Evolutionary conservation across 495 filamentous ascomycete genomes (phyloP).

Genomic region (Neurospora sp.): DNA sequence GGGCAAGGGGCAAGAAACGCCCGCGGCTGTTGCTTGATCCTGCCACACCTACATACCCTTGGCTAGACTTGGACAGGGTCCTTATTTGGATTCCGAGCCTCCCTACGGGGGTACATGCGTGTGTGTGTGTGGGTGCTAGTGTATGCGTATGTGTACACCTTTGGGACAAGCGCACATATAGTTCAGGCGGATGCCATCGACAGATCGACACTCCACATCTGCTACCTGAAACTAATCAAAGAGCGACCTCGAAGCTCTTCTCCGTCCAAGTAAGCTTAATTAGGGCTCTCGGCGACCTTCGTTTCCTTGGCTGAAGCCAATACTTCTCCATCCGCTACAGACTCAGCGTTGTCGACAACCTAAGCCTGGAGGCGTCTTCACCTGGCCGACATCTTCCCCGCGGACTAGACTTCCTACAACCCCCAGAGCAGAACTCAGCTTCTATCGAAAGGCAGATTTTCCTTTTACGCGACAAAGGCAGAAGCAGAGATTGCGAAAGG

Average conservation of each 20-base stretch:
- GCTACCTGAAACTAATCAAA: neutral
- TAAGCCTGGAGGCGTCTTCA: neutral
- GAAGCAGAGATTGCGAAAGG: neutral
- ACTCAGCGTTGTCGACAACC: neutral
- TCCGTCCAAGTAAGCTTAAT: neutral
- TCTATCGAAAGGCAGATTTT: neutral
- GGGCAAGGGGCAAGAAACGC: neutral
- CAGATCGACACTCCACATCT: slow-evolving; percentile 20
- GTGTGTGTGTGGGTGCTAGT: neutral
- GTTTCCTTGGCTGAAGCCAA: neutral
- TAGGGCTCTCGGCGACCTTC: neutral
- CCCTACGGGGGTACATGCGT: neutral
- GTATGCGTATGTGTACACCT: neutral
- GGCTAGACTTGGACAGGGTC: neutral
- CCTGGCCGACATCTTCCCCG: neutral
- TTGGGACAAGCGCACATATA: slow-evolving; percentile 8
- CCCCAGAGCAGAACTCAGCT: neutral
- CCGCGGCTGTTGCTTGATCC: neutral
- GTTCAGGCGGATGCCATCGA: slow-evolving; percentile 6
- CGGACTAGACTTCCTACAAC: neutral
- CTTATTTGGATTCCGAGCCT: neutral
- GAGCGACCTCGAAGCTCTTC: neutral
- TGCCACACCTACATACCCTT: neutral
- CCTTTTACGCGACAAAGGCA: neutral
- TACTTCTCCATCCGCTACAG: neutral